Conservation (phyloP, 768 basidiomycete species). For the Tubosaeta sp. region DNA sequence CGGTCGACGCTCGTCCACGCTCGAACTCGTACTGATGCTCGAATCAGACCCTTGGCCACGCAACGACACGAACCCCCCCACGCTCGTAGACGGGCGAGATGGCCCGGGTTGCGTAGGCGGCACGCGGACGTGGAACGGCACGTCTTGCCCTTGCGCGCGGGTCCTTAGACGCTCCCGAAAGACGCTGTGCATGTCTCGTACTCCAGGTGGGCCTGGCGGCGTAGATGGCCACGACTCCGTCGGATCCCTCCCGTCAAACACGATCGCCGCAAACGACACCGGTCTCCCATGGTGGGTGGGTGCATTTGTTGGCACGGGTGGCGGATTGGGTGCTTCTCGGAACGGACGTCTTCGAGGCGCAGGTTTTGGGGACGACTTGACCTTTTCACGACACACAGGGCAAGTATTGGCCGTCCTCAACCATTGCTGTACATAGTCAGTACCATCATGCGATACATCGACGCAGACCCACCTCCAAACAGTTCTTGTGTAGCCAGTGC, state of each 20-base stretch:
- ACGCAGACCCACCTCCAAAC: slow-evolving; percentile 54
- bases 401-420: slow-evolving; percentile 71
- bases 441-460: neutral
- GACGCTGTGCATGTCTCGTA: slow-evolving; percentile 4
- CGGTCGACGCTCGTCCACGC: slow-evolving; percentile 9
- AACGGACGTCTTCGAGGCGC: slow-evolving; percentile 18
- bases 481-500: slow-evolving; percentile 79
- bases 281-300: slow-evolving; percentile 15
- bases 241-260: slow-evolving; percentile 16
- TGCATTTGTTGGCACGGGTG: slow-evolving; percentile 1
- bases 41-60: slow-evolving; percentile 18
- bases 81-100: slow-evolving; percentile 2
- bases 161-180: slow-evolving; percentile 16
- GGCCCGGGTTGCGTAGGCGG: slow-evolving; percentile 9
- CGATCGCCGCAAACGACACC: slow-evolving; percentile 13
- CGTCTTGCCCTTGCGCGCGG: neutral
- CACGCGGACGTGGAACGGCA: slow-evolving; percentile 6
- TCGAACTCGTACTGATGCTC: slow-evolving; percentile 12
- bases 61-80: slow-evolving; percentile 10
- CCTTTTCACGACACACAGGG: slow-evolving; percentile 72
- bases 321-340: slow-evolving; percentile 1
- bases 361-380: slow-evolving; percentile 31
- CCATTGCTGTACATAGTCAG: slow-evolving; percentile 59
- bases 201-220: neutral
- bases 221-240: slow-evolving; percentile 7